These are phyloP conservation scores for Oryza glumipatula DNA, from an alignment of 176 grass and related monocot species.

Conservation along the genomic window DNA sequence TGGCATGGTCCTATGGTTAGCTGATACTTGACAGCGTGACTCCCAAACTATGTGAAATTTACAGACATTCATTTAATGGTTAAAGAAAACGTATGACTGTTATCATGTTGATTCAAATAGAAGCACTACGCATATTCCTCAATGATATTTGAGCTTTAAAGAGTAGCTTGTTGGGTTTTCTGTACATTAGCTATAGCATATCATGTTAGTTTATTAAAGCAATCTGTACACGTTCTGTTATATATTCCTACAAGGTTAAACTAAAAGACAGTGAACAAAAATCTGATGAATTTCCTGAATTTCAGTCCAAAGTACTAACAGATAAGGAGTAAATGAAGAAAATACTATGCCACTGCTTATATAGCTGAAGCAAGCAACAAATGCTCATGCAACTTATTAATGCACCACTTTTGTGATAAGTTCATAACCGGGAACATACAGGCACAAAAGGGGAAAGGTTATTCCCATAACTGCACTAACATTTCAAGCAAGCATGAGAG, in stretches of 20 bases:
- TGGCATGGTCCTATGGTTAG: background rate
- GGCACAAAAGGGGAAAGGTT: background rate
- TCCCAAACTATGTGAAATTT: slow-evolving; percentile 16
- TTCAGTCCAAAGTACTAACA: background rate
- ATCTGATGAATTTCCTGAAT: background rate
- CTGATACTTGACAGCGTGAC: background rate
- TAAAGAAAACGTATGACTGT: background rate
- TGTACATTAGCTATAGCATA: background rate
- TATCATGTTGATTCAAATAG: background rate
- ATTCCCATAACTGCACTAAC: background rate
- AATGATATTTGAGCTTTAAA: background rate
- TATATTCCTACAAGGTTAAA: background rate
- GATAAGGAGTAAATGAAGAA: background rate
- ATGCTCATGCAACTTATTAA: background rate
- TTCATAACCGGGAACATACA: background rate
- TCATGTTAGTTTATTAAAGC: background rate
- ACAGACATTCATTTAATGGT: background rate
- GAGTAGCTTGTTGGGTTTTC: background rate
- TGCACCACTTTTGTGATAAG: background rate
- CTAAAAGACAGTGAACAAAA: background rate
- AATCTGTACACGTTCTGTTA: background rate
- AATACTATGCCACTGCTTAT: background rate
- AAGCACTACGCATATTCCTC: background rate
- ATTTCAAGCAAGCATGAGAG: slow-evolving; percentile 6
- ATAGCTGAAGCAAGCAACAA: slow-evolving; percentile 14